Base-by-base conservation (phyloP, 176 grass and related monocot species). In the Oryza meridionalis region DNA sequence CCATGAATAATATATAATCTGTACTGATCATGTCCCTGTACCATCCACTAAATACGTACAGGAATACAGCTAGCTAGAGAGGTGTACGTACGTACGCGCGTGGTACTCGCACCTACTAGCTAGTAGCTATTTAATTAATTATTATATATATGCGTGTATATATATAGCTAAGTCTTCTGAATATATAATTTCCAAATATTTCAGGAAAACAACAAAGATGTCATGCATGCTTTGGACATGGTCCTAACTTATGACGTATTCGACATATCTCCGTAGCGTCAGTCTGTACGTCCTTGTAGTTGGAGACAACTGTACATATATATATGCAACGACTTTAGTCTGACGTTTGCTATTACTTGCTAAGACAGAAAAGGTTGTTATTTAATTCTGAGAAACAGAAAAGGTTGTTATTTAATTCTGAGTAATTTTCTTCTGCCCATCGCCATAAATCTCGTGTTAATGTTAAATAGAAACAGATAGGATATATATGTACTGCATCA, bases 241-340 rank as follows among this genome's bases (percentile, higher is more conserved):
- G 71, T 50, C 59, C 59, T 63, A 35, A 47, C 45, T 64, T 72
- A 1, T 72, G 75, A 27, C 27, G 40, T 25, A 58, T 58, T 58
- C 35, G 53, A 86, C 55, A 0, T 49, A 79, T 79, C 68, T 51
- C 29, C 42, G 21, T 50, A 43, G 12, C 63, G 76, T 21, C 9
- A 72, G 21, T 65, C 3, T 49, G 40, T 72, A 42, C 51, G 40
- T 65, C 40, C 67, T 51, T 68, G 44, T 78, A 72, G 84, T 68
- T 79, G 76, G 76, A 5, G 76, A 51, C 76, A 47, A 49, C 53
- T 71, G 84, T 75, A 47, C 7, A 12, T 35, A 35, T 35, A 35
- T 9, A 33, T 72, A 59, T 62, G 35, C 29, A 69, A 69, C 40
- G 40, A 42, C 33, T 19, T 21, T 8, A 58, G 17, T 58, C 0